Evolutionary conservation across 192 early-diverging fungal species (phyloP).

Genomic region (Blastocladiella britannica): DNA sequence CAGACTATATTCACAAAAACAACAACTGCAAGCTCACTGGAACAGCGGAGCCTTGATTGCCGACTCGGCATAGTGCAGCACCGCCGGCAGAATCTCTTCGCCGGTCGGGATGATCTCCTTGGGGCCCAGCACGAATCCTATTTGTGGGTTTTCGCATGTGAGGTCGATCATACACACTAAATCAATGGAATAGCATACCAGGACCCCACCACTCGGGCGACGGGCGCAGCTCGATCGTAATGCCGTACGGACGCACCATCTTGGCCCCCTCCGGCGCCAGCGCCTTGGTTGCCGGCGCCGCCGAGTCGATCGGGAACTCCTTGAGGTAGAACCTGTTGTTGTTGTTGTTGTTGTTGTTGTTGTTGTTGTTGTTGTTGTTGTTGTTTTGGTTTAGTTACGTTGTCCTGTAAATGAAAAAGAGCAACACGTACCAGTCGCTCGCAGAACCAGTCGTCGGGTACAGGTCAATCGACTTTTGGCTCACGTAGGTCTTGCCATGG

Average conservation of each 20-base stretch:
- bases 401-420: too few relatives aligned
- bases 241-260: constrained; percentile 19
- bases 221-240: constrained; percentile 34
- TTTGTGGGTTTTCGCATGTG: constrained; percentile 11
- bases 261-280: constrained; percentile 5
- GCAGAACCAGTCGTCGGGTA: constrained; percentile 30
- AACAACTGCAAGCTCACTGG: background rate
- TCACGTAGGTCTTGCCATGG: constrained; percentile 24
- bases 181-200: too few relatives aligned
- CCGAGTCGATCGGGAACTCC: too few relatives aligned
- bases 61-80: constrained; percentile 13
- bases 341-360: background rate
- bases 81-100: constrained; percentile 15
- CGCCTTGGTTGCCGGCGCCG: too few relatives aligned
- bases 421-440: constrained; percentile 23
- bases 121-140: constrained; percentile 33
- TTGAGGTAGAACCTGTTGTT: too few relatives aligned
- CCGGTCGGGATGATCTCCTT: constrained; percentile 32
- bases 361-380: background rate
- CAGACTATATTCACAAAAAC: too few relatives aligned
- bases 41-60: constrained; percentile 9
- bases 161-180: too few relatives aligned
- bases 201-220: constrained; percentile 9
- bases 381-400: too few relatives aligned
- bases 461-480: constrained; percentile 19